Conservation (phyloP, 2,329 filamentous ascomycete genomes). For the Cryphonectria japonica region DNA sequence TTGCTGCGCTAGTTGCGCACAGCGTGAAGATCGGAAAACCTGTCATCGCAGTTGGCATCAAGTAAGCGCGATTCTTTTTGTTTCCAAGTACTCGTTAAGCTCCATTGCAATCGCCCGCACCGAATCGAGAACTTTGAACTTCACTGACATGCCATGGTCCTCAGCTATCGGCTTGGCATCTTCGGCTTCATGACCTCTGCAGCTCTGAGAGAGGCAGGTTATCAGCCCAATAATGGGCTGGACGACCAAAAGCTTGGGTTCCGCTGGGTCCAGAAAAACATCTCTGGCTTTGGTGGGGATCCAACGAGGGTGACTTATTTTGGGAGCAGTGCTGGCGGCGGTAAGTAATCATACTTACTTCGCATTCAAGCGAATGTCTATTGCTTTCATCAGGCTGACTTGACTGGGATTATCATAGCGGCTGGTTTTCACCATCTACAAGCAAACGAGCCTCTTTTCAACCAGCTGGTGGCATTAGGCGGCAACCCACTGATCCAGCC, state of each 20-base stretch:
- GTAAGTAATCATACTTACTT: slow-evolving; percentile 35
- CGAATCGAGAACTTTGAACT: background rate
- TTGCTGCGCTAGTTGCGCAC: slow-evolving; percentile 48
- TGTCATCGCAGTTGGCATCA: slow-evolving; percentile 50
- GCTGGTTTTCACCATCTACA: slow-evolving; percentile 26
- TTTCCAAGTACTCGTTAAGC: background rate
- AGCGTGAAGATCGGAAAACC: slow-evolving; percentile 48
- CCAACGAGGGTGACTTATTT: slow-evolving; percentile 39
- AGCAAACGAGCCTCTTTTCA: slow-evolving; percentile 24
- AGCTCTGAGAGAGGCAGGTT: slow-evolving; percentile 49
- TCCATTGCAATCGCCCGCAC: background rate
- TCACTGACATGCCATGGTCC: background rate
- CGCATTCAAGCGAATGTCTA: background rate
- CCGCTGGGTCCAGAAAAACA: slow-evolving; percentile 40
- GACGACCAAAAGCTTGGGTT: slow-evolving; percentile 43
- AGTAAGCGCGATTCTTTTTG: slow-evolving; percentile 39
- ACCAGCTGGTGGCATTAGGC: slow-evolving; percentile 19
- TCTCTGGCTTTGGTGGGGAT: slow-evolving; percentile 42
- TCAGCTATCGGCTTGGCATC: slow-evolving; percentile 48
- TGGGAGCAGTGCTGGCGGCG: slow-evolving; percentile 54
- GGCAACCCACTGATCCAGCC: slow-evolving; percentile 26
- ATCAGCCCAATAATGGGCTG: slow-evolving; percentile 49
- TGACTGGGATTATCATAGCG: background rate
- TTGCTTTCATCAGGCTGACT: background rate
- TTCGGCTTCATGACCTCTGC: slow-evolving; percentile 53